Evolutionary conservation across 2,329 filamentous ascomycete genomes (phyloP).

Genomic region (Tolypocladium pustulatum): DNA sequence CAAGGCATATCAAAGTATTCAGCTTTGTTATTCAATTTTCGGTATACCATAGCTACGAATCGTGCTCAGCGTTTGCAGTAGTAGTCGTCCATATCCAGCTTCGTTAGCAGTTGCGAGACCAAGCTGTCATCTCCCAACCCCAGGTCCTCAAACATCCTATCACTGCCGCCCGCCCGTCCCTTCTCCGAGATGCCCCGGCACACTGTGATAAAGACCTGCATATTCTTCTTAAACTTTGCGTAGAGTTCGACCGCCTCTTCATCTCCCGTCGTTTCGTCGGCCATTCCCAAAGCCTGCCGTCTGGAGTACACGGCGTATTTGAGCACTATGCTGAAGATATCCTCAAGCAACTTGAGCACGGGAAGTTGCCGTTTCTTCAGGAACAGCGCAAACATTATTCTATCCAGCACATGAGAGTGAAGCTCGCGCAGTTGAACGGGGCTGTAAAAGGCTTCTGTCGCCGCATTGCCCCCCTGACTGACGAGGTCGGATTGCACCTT

Average conservation of each 20-base stretch:
- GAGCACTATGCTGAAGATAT: slow-evolving; percentile 64
- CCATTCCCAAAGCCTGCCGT: slow-evolving; percentile 23
- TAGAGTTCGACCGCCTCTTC: slow-evolving; percentile 40
- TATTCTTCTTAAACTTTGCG: slow-evolving; percentile 56
- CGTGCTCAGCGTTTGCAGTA: slow-evolving; percentile 30
- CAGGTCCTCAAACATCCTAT: slow-evolving; percentile 17
- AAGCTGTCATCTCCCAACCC: slow-evolving; percentile 41
- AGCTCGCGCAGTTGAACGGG: slow-evolving; percentile 56
- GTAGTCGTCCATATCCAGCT: slow-evolving; percentile 61
- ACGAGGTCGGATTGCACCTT: slow-evolving; percentile 49
- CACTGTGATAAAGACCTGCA: slow-evolving; percentile 63
- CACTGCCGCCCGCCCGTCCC: slow-evolving; percentile 29
- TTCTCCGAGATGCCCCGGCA: slow-evolving; percentile 59
- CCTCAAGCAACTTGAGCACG: slow-evolving; percentile 62
- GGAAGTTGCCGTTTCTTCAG: slow-evolving; percentile 66
- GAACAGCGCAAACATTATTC: slow-evolving; percentile 63
- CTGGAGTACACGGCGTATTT: slow-evolving; percentile 50
- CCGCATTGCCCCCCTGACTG: slow-evolving; percentile 23
- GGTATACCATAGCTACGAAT: neutral
- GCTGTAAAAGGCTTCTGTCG: slow-evolving; percentile 28
- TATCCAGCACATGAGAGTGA: slow-evolving; percentile 64
- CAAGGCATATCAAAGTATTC: neutral
- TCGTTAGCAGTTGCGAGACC: slow-evolving; percentile 56
- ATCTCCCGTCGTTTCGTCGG: slow-evolving; percentile 5
- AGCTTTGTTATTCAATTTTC: neutral